These are phyloP conservation scores for Gryganskiella cystojenkinii DNA, from an alignment of 192 early-diverging fungal species.

Conservation along the genomic window DNA sequence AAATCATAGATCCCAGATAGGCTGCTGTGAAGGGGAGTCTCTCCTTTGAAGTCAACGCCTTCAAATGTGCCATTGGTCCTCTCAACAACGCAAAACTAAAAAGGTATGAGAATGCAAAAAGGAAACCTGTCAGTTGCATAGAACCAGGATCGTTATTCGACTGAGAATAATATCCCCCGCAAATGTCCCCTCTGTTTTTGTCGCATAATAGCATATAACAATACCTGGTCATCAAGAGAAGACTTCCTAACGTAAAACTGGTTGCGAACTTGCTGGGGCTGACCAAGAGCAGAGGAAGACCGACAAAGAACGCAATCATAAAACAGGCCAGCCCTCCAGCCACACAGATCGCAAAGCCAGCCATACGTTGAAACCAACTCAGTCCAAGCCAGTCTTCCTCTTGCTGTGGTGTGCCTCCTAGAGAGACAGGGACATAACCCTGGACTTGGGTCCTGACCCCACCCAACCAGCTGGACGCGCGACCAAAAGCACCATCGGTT, in stretches of 20 bases:
- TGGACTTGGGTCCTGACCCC: slow-evolving; percentile 42
- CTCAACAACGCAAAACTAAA: slow-evolving; percentile 82
- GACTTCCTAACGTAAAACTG: slow-evolving; percentile 78
- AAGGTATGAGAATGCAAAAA: slow-evolving; percentile 7
- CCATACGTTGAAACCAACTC: slow-evolving; percentile 53
- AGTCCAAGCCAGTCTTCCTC: slow-evolving; percentile 50
- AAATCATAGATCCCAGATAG: slow-evolving; percentile 85
- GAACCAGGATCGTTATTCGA: too few relatives aligned
- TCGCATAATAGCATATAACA: neutral
- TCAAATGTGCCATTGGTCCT: slow-evolving; percentile 83
- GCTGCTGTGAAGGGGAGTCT: slow-evolving; percentile 82
- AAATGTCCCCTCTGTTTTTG: neutral
- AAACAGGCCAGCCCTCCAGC: slow-evolving; percentile 62
- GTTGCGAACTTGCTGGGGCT: slow-evolving; percentile 83
- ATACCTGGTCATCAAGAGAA: slow-evolving; percentile 54
- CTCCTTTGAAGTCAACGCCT: slow-evolving; percentile 81
- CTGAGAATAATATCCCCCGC: too few relatives aligned
- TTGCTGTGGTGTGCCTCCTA: slow-evolving; percentile 40
- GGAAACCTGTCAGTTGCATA: neutral
- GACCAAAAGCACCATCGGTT: slow-evolving; percentile 7
- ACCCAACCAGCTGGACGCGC: slow-evolving; percentile 43
- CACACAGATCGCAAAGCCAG: slow-evolving; percentile 64
- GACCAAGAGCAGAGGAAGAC: slow-evolving; percentile 70
- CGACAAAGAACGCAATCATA: slow-evolving; percentile 66
- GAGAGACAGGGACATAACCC: slow-evolving; percentile 45